Base-by-base conservation (phyloP, 495 filamentous ascomycete genomes). In the Penicillium nucicola region DNA sequence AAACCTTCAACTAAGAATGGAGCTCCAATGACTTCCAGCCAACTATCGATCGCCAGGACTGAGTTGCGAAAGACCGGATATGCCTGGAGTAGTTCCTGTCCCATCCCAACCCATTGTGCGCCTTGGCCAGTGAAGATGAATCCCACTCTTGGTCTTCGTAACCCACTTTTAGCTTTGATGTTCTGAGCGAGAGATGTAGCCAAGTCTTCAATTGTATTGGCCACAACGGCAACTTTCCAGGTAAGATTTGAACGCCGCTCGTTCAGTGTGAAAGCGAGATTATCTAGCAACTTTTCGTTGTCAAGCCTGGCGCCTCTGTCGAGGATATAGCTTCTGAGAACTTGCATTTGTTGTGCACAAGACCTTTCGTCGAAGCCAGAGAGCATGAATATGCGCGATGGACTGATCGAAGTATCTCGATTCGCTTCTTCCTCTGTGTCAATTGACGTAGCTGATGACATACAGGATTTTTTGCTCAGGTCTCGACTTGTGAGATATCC, bases 41-140 rank as follows among this genome's bases (percentile, higher is more conserved):
- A 50, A 4, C 6, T 33, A 10, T 63, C 61, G 1, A 58, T 56
- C 5, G 39, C 39, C 22, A 60, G 39, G 5, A 74, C 42, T 7
- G 60, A 55, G 5, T 56, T 36, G 14, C 58, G 31, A 57, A 77
- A 77, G n/a, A 70, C 37, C 5, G 65, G 62, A 37, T 65, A 72
- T 1, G 55, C 19, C 3, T 61, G 39, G 7, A 75, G 44, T 10
- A 79, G 40, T 12, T 70, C 62, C 22, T 56, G 51, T 9, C 72
- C 77, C 61, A 64, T 64, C 1, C 55, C 59, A 6, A 50, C 48
- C 57, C 64, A 74, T 28, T 77, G 74, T 1, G 72, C 72, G 11
- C 74, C 74, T 52, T 77, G 74, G 4, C 74, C 74, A 1, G 74
- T 77, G 48, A 77, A 77, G 0, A 76, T 52, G 35, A 55, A 55